These are phyloP conservation scores for Xerocomus potaroensis DNA, from an alignment of 768 basidiomycete genomes.

Conservation along the genomic window DNA sequence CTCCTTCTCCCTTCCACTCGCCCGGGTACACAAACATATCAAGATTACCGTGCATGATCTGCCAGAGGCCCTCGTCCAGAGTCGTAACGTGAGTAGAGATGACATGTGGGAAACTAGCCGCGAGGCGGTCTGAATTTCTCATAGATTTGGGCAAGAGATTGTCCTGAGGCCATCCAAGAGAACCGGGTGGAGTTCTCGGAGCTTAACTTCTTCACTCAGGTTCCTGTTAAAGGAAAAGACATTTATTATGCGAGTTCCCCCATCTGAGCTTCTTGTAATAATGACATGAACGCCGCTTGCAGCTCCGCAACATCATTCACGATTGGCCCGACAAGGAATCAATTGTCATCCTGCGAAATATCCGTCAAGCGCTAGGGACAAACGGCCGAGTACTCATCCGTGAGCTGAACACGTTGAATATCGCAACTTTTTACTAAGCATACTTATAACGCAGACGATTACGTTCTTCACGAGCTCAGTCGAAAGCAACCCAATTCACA, in stretches of 20 bases:
- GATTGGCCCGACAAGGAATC: conserved; percentile 28
- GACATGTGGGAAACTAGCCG: no score
- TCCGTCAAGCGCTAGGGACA: conserved; percentile 22
- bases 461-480: conserved; percentile 15
- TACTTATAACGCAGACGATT: conserved; percentile 17
- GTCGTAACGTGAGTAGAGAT: conserved; percentile 18
- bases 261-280: not conserved
- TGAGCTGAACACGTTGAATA: conserved; percentile 7
- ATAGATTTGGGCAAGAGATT: conserved; percentile 24
- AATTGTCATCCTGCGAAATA: conserved; percentile 18
- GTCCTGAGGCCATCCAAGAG: conserved; percentile 22
- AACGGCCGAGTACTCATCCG: conserved; percentile 27
- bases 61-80: conserved; percentile 20
- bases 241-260: conserved; percentile 34
- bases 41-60: conserved; percentile 32
- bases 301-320: conserved; percentile 23
- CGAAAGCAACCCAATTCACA: conserved; percentile 11
- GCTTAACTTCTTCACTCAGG: conserved; percentile 29
- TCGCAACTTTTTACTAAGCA: not conserved
- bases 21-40: conserved; percentile 26
- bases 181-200: conserved; percentile 27
- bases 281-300: not conserved
- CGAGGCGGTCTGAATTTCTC: conserved; percentile 5
- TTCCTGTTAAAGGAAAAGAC: conserved; percentile 23
- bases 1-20: conserved; percentile 27